Conservation (phyloP, 1,284 basidiomycete species). For the Trichosporon coremiiforme region DNA sequence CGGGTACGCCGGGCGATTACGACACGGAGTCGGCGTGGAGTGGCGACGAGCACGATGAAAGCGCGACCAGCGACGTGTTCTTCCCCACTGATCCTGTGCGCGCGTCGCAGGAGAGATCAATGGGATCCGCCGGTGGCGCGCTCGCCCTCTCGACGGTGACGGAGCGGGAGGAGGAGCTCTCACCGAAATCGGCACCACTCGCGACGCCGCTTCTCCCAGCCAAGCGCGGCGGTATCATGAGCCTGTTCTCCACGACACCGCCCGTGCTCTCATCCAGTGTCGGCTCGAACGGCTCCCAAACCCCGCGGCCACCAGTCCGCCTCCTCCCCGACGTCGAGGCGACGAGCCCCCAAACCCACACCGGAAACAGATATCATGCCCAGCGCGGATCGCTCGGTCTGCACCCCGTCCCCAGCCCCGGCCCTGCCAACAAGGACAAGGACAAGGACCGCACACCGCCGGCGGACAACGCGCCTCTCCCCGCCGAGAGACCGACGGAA, state of each 20-base stretch:
- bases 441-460: neutral
- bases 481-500: constrained; percentile 20
- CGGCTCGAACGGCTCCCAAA: constrained; percentile 25
- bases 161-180: constrained; percentile 21
- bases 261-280: constrained; percentile 22
- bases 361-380: neutral
- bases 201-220: constrained; percentile 15
- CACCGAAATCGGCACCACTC: constrained; percentile 16
- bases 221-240: constrained; percentile 30
- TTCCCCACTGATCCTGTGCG: constrained; percentile 27
- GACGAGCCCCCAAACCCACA: neutral
- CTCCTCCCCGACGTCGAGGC: constrained; percentile 23
- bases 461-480: neutral
- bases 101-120: neutral
- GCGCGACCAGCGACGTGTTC: constrained; percentile 34
- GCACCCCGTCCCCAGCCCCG: constrained; percentile 9
- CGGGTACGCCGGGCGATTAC: constrained; percentile 14
- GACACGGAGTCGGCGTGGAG: constrained; percentile 31
- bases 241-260: constrained; percentile 30
- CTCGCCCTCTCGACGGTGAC: constrained; percentile 23
- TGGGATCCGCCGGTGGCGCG: constrained; percentile 15
- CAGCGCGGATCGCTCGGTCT: constrained; percentile 18
- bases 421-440: too few species aligned
- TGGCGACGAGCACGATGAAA: constrained; percentile 35
- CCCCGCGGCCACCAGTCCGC: constrained; percentile 22